Percentiles rank a stretch among this genome's conserved stretches.
These are phyloP conservation scores for Syncephalastrum contaminatum DNA, from an alignment of 371 early-diverging fungal genomes.

Conservation along the genomic window DNA sequence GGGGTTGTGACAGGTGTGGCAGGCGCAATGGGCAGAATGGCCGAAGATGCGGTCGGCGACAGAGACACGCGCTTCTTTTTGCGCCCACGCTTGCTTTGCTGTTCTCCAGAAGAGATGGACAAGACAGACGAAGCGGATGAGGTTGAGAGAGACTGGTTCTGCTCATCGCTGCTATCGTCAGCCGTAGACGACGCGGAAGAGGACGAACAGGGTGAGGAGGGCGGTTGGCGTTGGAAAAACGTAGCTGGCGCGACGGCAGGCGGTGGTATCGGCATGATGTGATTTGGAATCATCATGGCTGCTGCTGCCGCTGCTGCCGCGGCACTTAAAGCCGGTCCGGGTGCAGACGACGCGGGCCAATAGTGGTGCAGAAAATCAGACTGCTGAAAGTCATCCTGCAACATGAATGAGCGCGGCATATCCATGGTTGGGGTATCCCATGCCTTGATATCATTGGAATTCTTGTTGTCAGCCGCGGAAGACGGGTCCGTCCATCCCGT, in stretches of 20 bases:
- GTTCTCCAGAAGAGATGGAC: slow-evolving; percentile 17
- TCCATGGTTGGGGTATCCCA: not conserved
- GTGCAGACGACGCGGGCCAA: not conserved
- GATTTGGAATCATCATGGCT: no score
- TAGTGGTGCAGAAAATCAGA: no score
- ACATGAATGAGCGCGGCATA: no score
- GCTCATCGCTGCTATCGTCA: slow-evolving; percentile 2
- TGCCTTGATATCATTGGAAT: not conserved
- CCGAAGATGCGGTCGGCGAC: not conserved
- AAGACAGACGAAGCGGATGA: slow-evolving; percentile 10
- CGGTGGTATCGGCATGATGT: no score
- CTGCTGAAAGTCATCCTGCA: no score
- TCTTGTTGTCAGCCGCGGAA: no score
- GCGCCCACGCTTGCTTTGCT: slow-evolving; percentile 23
- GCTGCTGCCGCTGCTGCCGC: not conserved
- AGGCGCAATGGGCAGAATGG: slow-evolving; percentile 5
- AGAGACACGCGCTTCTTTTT: slow-evolving; percentile 19
- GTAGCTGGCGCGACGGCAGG: not conserved
- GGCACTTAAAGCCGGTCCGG: not conserved
- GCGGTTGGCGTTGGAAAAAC: not conserved
- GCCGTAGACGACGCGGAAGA: slow-evolving; percentile 4
- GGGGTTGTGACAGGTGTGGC: slow-evolving; percentile 1
- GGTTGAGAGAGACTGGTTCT: slow-evolving; percentile 6
- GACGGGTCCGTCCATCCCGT: no score
- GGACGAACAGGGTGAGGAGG: slow-evolving; percentile 8